Evolutionary conservation across 2,329 filamentous ascomycete genomes (phyloP).

Genomic region (Alternaria sp.): DNA sequence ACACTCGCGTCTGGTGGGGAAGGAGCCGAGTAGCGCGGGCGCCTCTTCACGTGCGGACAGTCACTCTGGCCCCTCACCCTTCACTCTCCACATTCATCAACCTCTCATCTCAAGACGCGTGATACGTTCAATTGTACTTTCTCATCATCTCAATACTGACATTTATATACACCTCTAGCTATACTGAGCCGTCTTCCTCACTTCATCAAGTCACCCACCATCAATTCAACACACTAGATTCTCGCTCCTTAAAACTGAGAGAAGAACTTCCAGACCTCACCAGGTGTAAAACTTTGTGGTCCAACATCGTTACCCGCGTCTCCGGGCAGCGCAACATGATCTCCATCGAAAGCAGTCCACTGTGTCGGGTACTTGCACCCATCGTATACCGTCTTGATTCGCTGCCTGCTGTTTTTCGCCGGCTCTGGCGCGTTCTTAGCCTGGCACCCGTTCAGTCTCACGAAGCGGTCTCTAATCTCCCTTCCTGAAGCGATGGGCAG

Average conservation of each 20-base stretch:
- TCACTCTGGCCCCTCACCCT: background rate
- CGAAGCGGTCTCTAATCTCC: constrained; percentile 52
- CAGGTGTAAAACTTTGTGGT: constrained; percentile 32
- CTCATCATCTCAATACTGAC: background rate
- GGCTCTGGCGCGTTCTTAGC: constrained; percentile 28
- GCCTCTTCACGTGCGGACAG: constrained; percentile 14
- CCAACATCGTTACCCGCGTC: constrained; percentile 20
- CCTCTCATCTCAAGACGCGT: background rate
- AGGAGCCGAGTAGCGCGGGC: constrained; percentile 8
- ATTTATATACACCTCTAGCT: background rate
- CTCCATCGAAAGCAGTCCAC: constrained; percentile 39
- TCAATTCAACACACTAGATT: background rate
- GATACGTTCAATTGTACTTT: background rate
- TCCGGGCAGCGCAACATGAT: constrained; percentile 32
- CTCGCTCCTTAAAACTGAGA: constrained; percentile 22
- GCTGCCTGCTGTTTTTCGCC: constrained; percentile 17
- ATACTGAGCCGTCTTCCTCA: background rate
- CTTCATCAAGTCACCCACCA: background rate
- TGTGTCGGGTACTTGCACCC: constrained; percentile 46
- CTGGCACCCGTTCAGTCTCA: constrained; percentile 51
- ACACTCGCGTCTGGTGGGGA: constrained; percentile 18
- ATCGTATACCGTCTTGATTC: constrained; percentile 29
- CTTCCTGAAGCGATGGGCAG: constrained; percentile 48
- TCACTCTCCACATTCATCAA: background rate
- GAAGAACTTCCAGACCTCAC: constrained; percentile 48